Base-by-base conservation (phyloP, 352 stramenopile species). In the Phytophthora agathidicida region DNA sequence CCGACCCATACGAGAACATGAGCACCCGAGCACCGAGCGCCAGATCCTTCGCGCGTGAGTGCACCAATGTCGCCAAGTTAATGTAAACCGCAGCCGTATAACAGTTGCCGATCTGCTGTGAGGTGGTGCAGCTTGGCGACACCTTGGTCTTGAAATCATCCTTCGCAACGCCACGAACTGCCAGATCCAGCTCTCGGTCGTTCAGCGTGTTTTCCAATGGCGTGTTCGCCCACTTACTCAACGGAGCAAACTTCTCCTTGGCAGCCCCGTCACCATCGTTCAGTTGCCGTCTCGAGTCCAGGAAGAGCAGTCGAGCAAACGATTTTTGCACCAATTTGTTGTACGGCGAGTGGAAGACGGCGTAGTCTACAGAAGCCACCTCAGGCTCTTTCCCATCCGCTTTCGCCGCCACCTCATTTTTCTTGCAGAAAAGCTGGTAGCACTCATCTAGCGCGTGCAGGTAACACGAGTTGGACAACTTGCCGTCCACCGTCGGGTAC, bases 241-340 rank as follows among this genome's bases (percentile, higher is more conserved):
- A 76, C 44, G 66, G 44, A 8, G 46, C 45, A 31, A 75, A 81
- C 33, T 72, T 71, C 14, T 64, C 49, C 5, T 65, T 60, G 1
- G 44, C 36, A 44, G 6, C 43, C 19, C 32, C 35, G 39, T 70
- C 42, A 37, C 42, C 47, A 65, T 45, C 33, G n/a, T 48, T 43
- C 26, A 67, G 19, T 17, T 45, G 17, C 13, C 76, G 80, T 22
- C 77, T 60, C 20, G 69, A 70, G 63, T 94, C 86, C 10, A 91
- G 48, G 50, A 83, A 94, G 35, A 81, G 33, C 45, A 99, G 77
- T 35, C 97, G 88, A 17, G 79, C 84, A 67, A 98, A 98, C 11
- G 86, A 96, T 63, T 99, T 99, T 66, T 99, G 92, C 41, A 99
- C 96, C 31, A 99, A 71, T 73, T 99, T 99, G 78, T 99, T 99